Conservation (phyloP, 2,329 filamentous ascomycete species). For the Leptosphaerulina australis region DNA sequence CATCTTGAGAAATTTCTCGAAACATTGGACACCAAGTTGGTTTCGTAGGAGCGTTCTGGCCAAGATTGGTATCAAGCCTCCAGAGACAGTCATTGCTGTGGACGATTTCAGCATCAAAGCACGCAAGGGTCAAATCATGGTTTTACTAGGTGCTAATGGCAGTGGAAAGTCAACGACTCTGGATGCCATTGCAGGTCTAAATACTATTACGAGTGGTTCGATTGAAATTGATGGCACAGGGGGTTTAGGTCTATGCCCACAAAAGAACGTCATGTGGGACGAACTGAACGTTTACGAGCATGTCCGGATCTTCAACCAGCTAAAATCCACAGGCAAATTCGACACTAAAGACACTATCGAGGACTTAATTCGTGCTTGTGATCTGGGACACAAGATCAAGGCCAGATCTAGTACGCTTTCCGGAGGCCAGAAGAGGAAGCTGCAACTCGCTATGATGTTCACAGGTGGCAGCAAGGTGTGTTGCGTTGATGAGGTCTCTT, state of each 20-base stretch:
- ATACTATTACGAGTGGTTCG: slow-evolving; percentile 73
- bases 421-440: slow-evolving; percentile 88
- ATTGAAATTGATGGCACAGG: slow-evolving; percentile 80
- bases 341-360: slow-evolving; percentile 66
- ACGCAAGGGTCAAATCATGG: slow-evolving; percentile 79
- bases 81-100: slow-evolving; percentile 79
- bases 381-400: slow-evolving; percentile 74
- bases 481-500: slow-evolving; percentile 90
- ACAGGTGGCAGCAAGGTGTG: slow-evolving; percentile 87
- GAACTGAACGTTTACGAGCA: slow-evolving; percentile 86
- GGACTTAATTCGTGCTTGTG: slow-evolving; percentile 71
- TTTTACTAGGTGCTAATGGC: slow-evolving; percentile 86
- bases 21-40: slow-evolving; percentile 73
- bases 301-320: slow-evolving; percentile 78
- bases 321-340: slow-evolving; percentile 66
- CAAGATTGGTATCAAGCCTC: slow-evolving; percentile 54
- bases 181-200: slow-evolving; percentile 84
- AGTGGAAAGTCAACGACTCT: slow-evolving; percentile 90
- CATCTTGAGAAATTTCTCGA: slow-evolving; percentile 73
- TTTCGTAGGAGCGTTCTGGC: slow-evolving; percentile 58
- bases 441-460: slow-evolving; percentile 94
- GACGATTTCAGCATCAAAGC: slow-evolving; percentile 73
- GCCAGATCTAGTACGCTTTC: slow-evolving; percentile 79
- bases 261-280: slow-evolving; percentile 94
- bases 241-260: slow-evolving; percentile 84